Evolutionary conservation across 768 basidiomycete species (phyloP).

Genomic region (Porphyrellus cyaneotinctus): DNA sequence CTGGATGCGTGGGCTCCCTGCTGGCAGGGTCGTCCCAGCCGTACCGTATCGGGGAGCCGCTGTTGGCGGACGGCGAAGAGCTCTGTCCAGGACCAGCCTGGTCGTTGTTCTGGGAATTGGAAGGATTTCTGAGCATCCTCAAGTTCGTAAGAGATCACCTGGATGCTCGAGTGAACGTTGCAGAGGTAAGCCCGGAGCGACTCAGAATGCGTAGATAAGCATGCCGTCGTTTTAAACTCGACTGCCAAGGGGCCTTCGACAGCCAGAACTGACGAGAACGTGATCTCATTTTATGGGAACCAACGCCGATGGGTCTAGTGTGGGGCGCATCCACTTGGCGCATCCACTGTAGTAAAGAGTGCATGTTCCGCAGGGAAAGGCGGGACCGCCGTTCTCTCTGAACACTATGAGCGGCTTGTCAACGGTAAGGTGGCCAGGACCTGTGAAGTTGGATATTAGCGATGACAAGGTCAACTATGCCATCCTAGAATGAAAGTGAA

Average conservation of each 20-base stretch:
- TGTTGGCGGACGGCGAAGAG: neutral
- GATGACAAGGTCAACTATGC: neutral
- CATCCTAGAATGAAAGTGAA: no score
- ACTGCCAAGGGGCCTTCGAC: conserved; percentile 4
- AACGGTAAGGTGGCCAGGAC: neutral
- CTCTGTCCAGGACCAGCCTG: conserved; percentile 23
- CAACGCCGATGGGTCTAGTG: no score
- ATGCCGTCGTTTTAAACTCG: conserved; percentile 15
- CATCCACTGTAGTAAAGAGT: neutral
- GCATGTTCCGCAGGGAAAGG: conserved; percentile 2
- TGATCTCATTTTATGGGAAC: neutral
- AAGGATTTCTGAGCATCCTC: conserved; percentile 19
- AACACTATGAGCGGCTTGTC: neutral
- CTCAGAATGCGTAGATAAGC: conserved; percentile 8
- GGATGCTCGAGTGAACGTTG: conserved; percentile 9
- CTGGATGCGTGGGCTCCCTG: conserved; percentile 1
- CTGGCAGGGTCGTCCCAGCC: neutral
- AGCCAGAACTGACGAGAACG: neutral
- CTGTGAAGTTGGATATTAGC: neutral
- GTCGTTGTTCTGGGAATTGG: neutral
- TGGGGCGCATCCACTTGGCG: no score
- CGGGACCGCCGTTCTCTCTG: conserved; percentile 1
- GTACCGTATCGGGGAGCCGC: neutral
- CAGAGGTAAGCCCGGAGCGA: neutral
- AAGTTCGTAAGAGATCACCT: conserved; percentile 12